These are phyloP conservation scores for Gardenia jasminoides DNA, from an alignment of 257 asterid genomes.

Conservation along the genomic window DNA sequence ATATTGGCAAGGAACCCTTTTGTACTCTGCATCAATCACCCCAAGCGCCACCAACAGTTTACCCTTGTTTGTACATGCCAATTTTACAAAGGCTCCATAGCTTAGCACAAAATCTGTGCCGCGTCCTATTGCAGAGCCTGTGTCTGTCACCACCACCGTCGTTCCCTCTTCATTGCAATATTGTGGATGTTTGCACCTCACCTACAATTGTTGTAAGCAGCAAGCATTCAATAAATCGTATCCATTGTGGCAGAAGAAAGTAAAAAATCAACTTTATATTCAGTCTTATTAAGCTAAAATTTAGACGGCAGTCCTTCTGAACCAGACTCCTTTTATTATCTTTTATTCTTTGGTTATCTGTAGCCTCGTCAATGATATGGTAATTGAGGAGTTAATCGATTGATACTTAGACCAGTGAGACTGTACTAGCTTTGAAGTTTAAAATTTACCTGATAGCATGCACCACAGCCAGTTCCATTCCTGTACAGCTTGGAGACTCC, in stretches of 20 bases:
- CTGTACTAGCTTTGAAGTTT: neutral
- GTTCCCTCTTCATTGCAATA: conserved; percentile 27
- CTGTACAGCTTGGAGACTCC: conserved; percentile 24
- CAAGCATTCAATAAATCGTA: neutral
- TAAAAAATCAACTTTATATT: too few species aligned
- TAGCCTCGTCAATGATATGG: too few species aligned
- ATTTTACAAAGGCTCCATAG: conserved; percentile 13
- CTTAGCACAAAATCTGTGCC: conserved; percentile 30
- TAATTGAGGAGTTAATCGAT: too few species aligned
- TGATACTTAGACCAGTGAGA: neutral
- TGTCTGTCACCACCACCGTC: conserved; percentile 33
- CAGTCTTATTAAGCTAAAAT: too few species aligned
- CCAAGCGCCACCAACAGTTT: conserved; percentile 24
- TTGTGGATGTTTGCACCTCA: conserved; percentile 29
- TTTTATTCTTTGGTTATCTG: too few species aligned
- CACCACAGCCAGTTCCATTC: conserved; percentile 35
- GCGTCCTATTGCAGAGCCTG: conserved; percentile 27
- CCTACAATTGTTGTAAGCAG: conserved; percentile 12
- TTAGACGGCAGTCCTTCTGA: too few species aligned
- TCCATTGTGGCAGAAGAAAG: too few species aligned
- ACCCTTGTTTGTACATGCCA: conserved; percentile 20
- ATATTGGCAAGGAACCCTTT: conserved; percentile 26
- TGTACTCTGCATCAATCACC: conserved; percentile 24
- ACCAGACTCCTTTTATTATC: too few species aligned
- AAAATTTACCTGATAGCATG: conserved; percentile 31